phyloP scores from a whole-genome alignment of 2,329 filamentous ascomycete genomes.

The Fusarium kyushuense region DNA sequence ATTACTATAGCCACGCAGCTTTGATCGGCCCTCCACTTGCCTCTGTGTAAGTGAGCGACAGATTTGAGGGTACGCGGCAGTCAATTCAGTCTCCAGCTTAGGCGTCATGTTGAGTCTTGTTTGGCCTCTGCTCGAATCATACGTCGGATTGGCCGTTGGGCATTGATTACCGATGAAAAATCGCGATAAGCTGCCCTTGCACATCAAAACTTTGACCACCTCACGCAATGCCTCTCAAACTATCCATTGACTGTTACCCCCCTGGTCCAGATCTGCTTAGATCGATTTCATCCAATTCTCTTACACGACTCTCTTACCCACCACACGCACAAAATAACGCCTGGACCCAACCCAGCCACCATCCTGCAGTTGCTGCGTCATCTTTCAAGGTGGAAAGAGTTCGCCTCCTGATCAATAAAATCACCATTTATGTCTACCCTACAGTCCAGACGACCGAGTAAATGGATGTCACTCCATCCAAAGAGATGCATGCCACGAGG shows the following conservation, averaged over 20 bases:
- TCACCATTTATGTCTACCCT: constrained; percentile 36
- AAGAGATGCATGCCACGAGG: constrained; percentile 43
- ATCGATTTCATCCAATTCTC: constrained; percentile 28
- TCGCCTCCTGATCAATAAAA: constrained; percentile 25
- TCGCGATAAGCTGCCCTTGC: constrained; percentile 32
- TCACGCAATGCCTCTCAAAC: constrained; percentile 3
- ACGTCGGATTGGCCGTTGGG: constrained; percentile 10
- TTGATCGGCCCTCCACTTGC: constrained; percentile 25
- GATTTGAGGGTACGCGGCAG: constrained; percentile 3
- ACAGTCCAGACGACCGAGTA: constrained; percentile 11
- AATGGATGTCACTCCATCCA: constrained; percentile 13
- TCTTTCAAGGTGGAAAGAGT: neutral
- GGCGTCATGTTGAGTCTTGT: neutral
- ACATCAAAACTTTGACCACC: constrained; percentile 31
- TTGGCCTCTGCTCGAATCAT: neutral
- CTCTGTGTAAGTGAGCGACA: constrained; percentile 20
- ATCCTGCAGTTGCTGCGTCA: constrained; percentile 27
- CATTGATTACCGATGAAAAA: constrained; percentile 25
- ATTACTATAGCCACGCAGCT: constrained; percentile 2
- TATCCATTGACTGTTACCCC: constrained; percentile 2
- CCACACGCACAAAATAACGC: neutral
- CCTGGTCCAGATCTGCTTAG: constrained; percentile 22
- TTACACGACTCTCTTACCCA: constrained; percentile 24
- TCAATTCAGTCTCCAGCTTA: neutral
- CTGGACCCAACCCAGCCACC: constrained; percentile 1